Percentiles rank a stretch among this genome's conserved stretches.
phyloP scores from a whole-genome alignment of 345 rosid species.

The Gossypium sturtianum region DNA sequence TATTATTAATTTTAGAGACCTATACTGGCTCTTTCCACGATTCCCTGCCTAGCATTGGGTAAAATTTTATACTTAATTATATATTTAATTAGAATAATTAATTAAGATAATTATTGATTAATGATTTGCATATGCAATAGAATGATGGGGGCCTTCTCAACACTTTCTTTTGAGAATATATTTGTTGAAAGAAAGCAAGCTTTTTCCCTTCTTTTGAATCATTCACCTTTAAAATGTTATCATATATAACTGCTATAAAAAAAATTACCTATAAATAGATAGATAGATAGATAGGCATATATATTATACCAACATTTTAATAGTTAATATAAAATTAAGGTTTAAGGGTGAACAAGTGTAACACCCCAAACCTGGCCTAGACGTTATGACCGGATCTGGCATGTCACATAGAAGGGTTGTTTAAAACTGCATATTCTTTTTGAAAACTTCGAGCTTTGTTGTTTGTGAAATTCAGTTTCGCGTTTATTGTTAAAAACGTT shows the following conservation, averaged over 20 bases:
- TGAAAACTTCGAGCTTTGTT: too few relatives aligned
- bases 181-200: neutral
- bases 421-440: too few relatives aligned
- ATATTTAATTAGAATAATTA: neutral
- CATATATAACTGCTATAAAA: neutral
- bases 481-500: too few relatives aligned
- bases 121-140: neutral
- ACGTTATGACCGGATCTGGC: too few relatives aligned
- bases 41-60: neutral
- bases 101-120: neutral
- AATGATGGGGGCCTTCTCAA: neutral
- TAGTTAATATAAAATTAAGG: too few relatives aligned
- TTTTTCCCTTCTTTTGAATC: neutral
- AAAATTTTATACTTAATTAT: neutral
- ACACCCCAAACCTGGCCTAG: too few relatives aligned
- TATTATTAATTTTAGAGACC: neutral
- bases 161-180: neutral
- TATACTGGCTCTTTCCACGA: neutral
- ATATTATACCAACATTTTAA: too few relatives aligned
- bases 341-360: too few relatives aligned
- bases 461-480: too few relatives aligned
- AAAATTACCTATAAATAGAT: neutral
- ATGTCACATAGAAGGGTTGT: too few relatives aligned
- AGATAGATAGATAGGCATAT: too few relatives aligned
- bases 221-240: neutral